These are phyloP conservation scores for Aurifilum marmelostoma DNA, from an alignment of 2,329 filamentous ascomycete species.

Conservation along the genomic window DNA sequence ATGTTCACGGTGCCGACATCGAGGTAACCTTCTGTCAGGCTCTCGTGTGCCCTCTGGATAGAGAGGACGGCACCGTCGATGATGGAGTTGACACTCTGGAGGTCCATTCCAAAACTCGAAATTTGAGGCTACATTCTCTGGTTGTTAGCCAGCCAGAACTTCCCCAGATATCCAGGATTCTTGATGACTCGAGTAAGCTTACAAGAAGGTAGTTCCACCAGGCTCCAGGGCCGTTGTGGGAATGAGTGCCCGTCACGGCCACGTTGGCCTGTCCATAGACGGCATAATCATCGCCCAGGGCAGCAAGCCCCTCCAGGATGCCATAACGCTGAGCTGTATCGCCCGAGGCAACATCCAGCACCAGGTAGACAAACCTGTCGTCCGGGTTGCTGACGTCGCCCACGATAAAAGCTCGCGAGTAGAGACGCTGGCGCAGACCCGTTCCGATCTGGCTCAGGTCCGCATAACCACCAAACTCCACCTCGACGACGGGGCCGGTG, in stretches of 20 bases:
- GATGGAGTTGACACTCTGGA: conserved; percentile 85
- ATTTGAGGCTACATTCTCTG: conserved; percentile 66
- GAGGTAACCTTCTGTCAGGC: conserved; percentile 67
- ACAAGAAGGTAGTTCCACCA: conserved; percentile 89
- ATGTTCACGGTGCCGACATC: conserved; percentile 66
- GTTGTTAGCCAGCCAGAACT: neutral
- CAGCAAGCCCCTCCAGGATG: conserved; percentile 74
- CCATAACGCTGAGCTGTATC: conserved; percentile 88
- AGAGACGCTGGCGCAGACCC: conserved; percentile 83
- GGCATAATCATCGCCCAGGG: conserved; percentile 71
- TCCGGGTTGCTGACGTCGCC: conserved; percentile 66
- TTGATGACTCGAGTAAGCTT: neutral
- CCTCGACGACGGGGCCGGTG: conserved; percentile 79
- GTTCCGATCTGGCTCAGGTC: conserved; percentile 80
- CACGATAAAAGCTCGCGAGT: conserved; percentile 88
- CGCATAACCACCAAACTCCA: conserved; percentile 92
- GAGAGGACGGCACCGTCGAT: conserved; percentile 84
- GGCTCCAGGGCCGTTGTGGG: conserved; percentile 86
- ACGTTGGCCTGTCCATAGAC: conserved; percentile 80
- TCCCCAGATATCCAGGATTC: too few species aligned
- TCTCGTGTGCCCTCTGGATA: conserved; percentile 77
- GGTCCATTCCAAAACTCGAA: conserved; percentile 82
- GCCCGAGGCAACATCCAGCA: conserved; percentile 84
- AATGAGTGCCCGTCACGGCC: conserved; percentile 90
- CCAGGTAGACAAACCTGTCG: conserved; percentile 83